These are phyloP conservation scores for Lactarius quietus DNA, from an alignment of 768 basidiomycete genomes.

Conservation along the genomic window DNA sequence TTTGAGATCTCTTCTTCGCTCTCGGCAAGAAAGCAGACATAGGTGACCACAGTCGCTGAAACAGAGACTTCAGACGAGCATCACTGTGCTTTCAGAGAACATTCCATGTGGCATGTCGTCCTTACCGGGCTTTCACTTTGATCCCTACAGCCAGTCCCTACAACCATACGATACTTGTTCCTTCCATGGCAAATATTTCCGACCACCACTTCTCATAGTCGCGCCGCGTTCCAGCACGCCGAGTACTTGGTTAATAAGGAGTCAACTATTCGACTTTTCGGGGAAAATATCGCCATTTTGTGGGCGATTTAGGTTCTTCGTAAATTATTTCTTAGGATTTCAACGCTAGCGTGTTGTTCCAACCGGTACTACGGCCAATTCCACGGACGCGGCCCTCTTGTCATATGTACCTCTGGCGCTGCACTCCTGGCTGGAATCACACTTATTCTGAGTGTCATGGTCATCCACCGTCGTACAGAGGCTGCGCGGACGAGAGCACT, in stretches of 20 bases:
- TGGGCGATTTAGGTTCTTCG: neutral
- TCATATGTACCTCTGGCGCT: neutral
- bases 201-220: neutral
- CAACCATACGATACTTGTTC: neutral
- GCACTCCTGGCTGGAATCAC: neutral
- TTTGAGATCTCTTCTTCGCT: neutral
- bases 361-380: conserved; percentile 5
- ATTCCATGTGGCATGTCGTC: neutral
- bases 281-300: neutral
- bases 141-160: neutral
- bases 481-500: conserved; percentile 12
- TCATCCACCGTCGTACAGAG: neutral
- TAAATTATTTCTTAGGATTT: conserved; percentile 4
- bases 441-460: neutral
- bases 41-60: neutral
- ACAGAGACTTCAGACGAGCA: neutral
- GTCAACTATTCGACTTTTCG: neutral
- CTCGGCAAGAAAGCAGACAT: neutral
- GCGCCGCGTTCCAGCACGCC: neutral
- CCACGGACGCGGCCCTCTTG: conserved; percentile 15
- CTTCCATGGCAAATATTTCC: neutral
- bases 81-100: neutral
- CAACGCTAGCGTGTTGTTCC: neutral
- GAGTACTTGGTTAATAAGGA: neutral
- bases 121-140: neutral